phyloP scores from a whole-genome alignment of 1,284 basidiomycete genomes.

The Rhodotorula sp. region DNA sequence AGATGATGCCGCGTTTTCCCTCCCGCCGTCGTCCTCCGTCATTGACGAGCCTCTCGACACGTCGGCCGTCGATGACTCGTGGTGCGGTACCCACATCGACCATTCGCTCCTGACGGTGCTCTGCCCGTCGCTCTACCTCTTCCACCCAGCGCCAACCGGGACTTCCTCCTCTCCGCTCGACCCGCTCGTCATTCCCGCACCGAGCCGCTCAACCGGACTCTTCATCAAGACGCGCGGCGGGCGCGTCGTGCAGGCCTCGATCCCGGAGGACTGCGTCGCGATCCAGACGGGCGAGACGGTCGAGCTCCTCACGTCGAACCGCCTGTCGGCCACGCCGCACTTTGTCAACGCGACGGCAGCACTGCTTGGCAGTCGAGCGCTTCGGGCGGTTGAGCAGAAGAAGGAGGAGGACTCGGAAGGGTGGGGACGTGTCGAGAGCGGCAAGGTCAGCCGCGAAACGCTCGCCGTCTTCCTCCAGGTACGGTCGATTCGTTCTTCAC shows the following conservation, averaged over 20 bases:
- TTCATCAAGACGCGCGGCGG: conserved; percentile 81
- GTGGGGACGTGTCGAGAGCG: conserved; percentile 67
- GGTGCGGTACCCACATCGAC: conserved; percentile 57
- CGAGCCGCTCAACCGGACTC: conserved; percentile 73
- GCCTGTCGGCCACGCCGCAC: conserved; percentile 82
- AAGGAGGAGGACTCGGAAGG: conserved; percentile 50
- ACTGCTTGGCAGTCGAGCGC: conserved; percentile 14
- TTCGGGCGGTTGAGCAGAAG: conserved; percentile 39
- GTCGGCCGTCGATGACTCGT: conserved; percentile 25
- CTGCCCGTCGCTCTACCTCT: conserved; percentile 77
- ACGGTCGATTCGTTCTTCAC: not conserved
- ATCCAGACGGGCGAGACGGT: conserved; percentile 94
- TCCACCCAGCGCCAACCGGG: conserved; percentile 47
- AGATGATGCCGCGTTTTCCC: conserved; percentile 11
- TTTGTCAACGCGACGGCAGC: conserved; percentile 63
- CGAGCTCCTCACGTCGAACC: conserved; percentile 74
- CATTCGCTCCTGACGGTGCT: conserved; percentile 86
- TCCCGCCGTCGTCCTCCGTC: conserved; percentile 15
- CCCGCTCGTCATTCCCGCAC: conserved; percentile 60
- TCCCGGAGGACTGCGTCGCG: conserved; percentile 73
- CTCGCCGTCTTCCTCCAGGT: conserved; percentile 79
- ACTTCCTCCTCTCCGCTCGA: conserved; percentile 16
- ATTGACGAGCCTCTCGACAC: conserved; percentile 2
- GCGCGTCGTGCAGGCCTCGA: conserved; percentile 72
- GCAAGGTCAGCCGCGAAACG: conserved; percentile 56